Base-by-base conservation (phyloP, 2,329 filamentous ascomycete species). In the Fusarium cyanostomum region DNA sequence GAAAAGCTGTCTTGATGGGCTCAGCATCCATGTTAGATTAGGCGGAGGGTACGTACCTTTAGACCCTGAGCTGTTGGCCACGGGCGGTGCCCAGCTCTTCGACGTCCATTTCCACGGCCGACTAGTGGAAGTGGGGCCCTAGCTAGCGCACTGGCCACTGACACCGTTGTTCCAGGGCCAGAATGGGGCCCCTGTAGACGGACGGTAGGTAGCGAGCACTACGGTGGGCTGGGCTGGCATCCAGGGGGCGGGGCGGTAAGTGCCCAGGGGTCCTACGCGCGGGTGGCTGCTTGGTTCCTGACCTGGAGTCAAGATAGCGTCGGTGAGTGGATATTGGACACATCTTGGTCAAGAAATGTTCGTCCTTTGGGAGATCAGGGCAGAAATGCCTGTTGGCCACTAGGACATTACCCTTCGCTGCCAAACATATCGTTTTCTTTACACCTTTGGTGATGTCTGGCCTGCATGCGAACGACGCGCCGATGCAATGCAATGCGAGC, bases 401-500 rank as follows among this genome's bases (percentile, higher is more conserved):
- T 21, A 6, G 6, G 4, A 6, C 21, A 21, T 21, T 21, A 21
- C 21, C 21, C 21, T 21, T 21, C 21, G 27, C 8, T 16, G 15
- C 11, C 18, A 49, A 49, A 28, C 33, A 31, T 26, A 16, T 26
- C n/a, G 18, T 16, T 34, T 31, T 26, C 38, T 37, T 24, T 28
- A 48, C 18, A 27, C 21, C 43, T 53, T 56, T 44, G 49, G 44
- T 27, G 45, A 37, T 31, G 21, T 41, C 27, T 53, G 44, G 39
- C 35, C 48, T 49, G 44, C 58, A 58, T 64, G 61, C 48, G 52
- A 62, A 67, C 54, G 52, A 52, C 56, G 63, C 60, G 46, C 56
- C 34, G 24, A 70, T 70, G 65, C 67, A 67, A 70, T 69, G 66
- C 61, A 65, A 69, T 70, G 59, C 67, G 54, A 70, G 59, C 52